Evolutionary conservation across 2,329 filamentous ascomycete species (phyloP).

Genomic region (Aspergillus japonicus): DNA sequence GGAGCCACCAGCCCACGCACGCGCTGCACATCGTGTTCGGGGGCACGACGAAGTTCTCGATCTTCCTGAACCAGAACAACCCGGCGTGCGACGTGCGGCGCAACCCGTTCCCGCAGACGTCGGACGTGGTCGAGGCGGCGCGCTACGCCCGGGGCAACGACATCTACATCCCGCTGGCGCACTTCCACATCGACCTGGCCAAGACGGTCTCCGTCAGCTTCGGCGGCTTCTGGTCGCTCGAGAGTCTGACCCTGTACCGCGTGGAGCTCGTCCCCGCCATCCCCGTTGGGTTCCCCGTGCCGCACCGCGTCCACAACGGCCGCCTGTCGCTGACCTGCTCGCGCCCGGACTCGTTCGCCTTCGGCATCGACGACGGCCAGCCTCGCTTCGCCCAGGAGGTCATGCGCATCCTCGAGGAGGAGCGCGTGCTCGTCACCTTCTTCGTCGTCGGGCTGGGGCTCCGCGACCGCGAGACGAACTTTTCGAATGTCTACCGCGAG

Average conservation of each 20-base stretch:
- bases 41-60: conserved; percentile 62
- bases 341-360: conserved; percentile 68
- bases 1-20: conserved; percentile 50
- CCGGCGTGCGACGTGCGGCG: conserved; percentile 55
- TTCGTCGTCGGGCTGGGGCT: conserved; percentile 68
- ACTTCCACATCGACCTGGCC: conserved; percentile 62
- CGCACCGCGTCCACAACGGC: conserved; percentile 61
- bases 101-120: conserved; percentile 64
- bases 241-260: conserved; percentile 52
- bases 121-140: conserved; percentile 65
- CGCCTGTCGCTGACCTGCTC: conserved; percentile 63
- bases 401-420: conserved; percentile 60
- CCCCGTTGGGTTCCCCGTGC: conserved; percentile 53
- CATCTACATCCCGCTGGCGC: conserved; percentile 66
- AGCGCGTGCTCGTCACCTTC: conserved; percentile 66
- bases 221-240: conserved; percentile 61
- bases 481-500: conserved; percentile 63
- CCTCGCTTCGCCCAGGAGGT: conserved; percentile 60
- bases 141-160: conserved; percentile 57
- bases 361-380: conserved; percentile 69
- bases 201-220: conserved; percentile 60
- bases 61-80: conserved; percentile 68
- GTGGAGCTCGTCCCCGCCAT: conserved; percentile 61
- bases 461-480: conserved; percentile 58
- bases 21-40: conserved; percentile 66